Evolutionary conservation across 176 grass and related monocot species (phyloP).

Genomic region (Tillandsia fasciculata): DNA sequence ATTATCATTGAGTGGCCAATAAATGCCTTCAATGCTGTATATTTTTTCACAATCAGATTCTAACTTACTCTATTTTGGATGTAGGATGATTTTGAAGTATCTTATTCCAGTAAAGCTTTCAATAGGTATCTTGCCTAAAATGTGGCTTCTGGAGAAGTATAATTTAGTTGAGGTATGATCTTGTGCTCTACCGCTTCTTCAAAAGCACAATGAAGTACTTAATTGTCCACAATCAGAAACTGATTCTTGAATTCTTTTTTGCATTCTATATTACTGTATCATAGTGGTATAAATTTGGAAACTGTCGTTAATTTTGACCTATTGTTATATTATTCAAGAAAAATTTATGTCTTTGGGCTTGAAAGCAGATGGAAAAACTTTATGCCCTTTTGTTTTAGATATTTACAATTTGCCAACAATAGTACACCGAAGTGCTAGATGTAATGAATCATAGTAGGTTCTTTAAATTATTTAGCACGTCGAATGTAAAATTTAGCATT

Average conservation of each 20-base stretch:
- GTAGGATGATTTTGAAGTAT: slow-evolving; percentile 91
- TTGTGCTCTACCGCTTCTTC: background rate
- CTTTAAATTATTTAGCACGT: too few species aligned
- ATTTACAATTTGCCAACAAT: too few species aligned
- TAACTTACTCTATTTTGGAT: slow-evolving; percentile 27
- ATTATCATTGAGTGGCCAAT: background rate
- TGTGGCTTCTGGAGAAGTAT: slow-evolving; percentile 52
- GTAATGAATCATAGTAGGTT: too few species aligned
- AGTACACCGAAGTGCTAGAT: too few species aligned
- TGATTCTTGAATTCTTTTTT: background rate
- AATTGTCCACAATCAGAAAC: background rate
- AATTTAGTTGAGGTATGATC: slow-evolving; percentile 69
- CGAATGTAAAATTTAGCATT: too few species aligned
- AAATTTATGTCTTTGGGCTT: too few species aligned
- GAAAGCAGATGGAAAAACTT: too few species aligned
- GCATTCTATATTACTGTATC: too few species aligned
- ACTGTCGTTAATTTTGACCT: too few species aligned
- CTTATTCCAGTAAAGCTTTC: slow-evolving; percentile 91
- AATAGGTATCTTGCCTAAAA: slow-evolving; percentile 72
- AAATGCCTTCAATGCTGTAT: background rate
- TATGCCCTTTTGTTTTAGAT: too few species aligned
- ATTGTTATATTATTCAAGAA: too few species aligned
- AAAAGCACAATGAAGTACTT: background rate
- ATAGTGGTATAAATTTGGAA: too few species aligned
- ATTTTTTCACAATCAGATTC: background rate